A percentile compares a stretch with the other conserved stretches of the same genome.
These are phyloP conservation scores for Malus hybrid DNA, from an alignment of 331 rosid genomes.

Conservation along the genomic window DNA sequence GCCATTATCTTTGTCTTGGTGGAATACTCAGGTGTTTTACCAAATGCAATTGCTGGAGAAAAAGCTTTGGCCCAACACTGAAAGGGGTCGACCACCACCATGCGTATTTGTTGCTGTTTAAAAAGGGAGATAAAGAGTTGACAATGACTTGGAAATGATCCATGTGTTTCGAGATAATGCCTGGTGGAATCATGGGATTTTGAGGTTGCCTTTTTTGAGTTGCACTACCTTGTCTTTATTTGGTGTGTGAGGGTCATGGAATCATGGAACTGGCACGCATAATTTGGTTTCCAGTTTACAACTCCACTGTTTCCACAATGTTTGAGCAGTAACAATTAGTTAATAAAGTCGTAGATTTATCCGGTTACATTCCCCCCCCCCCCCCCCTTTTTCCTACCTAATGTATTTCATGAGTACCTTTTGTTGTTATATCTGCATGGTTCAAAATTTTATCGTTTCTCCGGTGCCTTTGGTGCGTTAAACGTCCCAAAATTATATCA, in stretches of 20 bases:
- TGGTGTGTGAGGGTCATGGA: constrained; percentile 4
- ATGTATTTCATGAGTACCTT: background rate
- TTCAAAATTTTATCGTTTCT: background rate
- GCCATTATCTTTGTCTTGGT: background rate
- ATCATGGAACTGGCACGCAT: background rate
- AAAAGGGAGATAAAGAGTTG: background rate
- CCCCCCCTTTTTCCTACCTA: background rate
- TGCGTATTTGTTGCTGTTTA: background rate
- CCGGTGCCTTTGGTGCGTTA: constrained; percentile 4
- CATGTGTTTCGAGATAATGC: background rate
- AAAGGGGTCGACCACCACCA: background rate
- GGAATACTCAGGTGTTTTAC: background rate
- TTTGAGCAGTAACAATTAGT: background rate
- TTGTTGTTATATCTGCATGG: background rate
- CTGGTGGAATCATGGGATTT: background rate
- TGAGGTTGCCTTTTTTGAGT: background rate
- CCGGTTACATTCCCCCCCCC: background rate
- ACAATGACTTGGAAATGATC: background rate
- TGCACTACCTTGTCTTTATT: background rate
- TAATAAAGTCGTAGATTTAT: background rate
- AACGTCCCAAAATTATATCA: background rate
- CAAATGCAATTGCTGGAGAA: background rate
- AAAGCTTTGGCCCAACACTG: background rate
- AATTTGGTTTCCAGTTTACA: background rate
- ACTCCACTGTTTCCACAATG: background rate